Evolutionary conservation across 257 asterid genomes (phyloP).

Genomic region (Solanum arcanum): DNA sequence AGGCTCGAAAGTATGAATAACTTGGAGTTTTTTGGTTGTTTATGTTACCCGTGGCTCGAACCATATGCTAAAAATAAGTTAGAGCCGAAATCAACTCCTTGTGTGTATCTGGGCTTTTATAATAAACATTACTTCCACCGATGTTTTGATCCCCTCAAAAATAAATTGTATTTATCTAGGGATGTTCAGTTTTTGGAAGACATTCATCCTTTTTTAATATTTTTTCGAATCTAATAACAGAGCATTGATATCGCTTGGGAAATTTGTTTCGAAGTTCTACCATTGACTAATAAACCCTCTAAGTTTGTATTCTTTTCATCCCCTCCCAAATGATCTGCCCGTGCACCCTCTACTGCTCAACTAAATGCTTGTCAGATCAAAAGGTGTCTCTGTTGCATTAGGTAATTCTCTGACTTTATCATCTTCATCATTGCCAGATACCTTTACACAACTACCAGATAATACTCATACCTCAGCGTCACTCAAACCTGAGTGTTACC

Average conservation of each 20-base stretch:
- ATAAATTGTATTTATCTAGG: neutral
- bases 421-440: neutral
- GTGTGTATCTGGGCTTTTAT: neutral
- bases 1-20: neutral
- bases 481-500: neutral
- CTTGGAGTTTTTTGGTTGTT: neutral
- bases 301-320: no score
- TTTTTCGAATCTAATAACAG: neutral
- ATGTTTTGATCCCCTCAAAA: neutral
- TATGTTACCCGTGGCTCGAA: neutral
- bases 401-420: no score
- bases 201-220: neutral
- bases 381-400: neutral
- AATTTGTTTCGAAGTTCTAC: neutral
- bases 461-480: no score
- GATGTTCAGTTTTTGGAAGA: neutral
- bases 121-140: neutral
- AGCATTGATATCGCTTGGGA: neutral
- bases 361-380: no score
- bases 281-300: neutral
- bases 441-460: neutral
- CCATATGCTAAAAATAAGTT: neutral
- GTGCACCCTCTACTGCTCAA: neutral
- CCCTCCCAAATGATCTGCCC: neutral
- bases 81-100: neutral